Conservation (phyloP, 1,284 basidiomycete genomes). For the Tremellales sp. region DNA sequence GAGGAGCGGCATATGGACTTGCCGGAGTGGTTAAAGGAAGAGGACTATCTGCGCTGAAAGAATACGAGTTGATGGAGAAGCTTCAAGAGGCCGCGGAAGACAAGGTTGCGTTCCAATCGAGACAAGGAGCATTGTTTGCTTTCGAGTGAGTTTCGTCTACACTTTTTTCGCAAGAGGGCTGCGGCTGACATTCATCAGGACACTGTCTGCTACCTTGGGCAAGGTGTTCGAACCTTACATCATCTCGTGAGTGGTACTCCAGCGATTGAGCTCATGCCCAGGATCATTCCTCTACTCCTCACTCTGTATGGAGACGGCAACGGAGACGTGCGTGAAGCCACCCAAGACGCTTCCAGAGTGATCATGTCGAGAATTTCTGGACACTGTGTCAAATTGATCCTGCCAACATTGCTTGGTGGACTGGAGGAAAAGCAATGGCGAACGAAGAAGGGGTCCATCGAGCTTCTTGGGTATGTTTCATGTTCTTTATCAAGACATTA, state of each 20-base stretch:
- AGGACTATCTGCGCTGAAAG: slow-evolving; percentile 79
- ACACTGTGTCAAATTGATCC: slow-evolving; percentile 87
- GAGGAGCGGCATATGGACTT: slow-evolving; percentile 94
- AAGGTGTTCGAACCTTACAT: slow-evolving; percentile 91
- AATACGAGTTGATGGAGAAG: slow-evolving; percentile 72
- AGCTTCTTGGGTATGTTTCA: slow-evolving; percentile 67
- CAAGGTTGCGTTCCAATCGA: slow-evolving; percentile 78
- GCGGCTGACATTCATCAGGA: slow-evolving; percentile 43
- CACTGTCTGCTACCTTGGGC: slow-evolving; percentile 77
- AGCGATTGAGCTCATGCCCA: neutral
- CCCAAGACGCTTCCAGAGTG: slow-evolving; percentile 84
- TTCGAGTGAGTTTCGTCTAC: slow-evolving; percentile 59
- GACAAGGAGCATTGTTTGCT: slow-evolving; percentile 93
- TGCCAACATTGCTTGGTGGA: slow-evolving; percentile 84
- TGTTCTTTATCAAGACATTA: slow-evolving; percentile 1
- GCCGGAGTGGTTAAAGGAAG: slow-evolving; percentile 88
- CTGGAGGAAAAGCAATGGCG: slow-evolving; percentile 99
- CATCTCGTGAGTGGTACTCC: slow-evolving; percentile 49
- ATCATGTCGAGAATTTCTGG: slow-evolving; percentile 96
- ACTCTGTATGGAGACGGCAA: slow-evolving; percentile 85
- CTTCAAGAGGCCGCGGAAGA: slow-evolving; percentile 78
- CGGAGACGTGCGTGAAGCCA: slow-evolving; percentile 89
- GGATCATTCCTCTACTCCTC: slow-evolving; percentile 80
- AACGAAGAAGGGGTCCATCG: slow-evolving; percentile 95
- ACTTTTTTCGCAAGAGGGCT: neutral